Evolutionary conservation across 495 filamentous ascomycete genomes (phyloP).

Genomic region (Aspergillus leporis): DNA sequence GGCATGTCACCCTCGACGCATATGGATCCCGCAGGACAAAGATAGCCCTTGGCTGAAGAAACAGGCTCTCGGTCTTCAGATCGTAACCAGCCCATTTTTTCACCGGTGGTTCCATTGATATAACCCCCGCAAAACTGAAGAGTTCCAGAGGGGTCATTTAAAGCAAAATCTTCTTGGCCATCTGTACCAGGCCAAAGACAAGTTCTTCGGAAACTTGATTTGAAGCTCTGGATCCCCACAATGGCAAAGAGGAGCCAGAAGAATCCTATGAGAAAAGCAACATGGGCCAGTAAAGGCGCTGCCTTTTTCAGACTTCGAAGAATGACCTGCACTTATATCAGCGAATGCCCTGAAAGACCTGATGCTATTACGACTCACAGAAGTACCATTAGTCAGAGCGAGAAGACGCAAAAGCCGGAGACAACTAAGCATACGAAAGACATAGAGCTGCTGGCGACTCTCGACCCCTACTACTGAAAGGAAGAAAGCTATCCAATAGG

Average conservation of each 20-base stretch:
- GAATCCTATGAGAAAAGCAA: constrained; percentile 94
- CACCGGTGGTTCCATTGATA: constrained; percentile 58
- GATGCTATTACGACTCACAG: constrained; percentile 47
- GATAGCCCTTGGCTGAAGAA: constrained; percentile 75
- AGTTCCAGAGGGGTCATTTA: constrained; percentile 49
- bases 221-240: constrained; percentile 95
- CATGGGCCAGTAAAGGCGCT: constrained; percentile 88
- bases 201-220: constrained; percentile 82
- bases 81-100: constrained; percentile 65
- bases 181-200: constrained; percentile 80
- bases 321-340: constrained; percentile 62
- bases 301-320: constrained; percentile 94
- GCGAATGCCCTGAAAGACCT: not conserved
- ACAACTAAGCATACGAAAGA: constrained; percentile 96
- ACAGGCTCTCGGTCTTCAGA: constrained; percentile 39
- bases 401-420: constrained; percentile 88
- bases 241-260: constrained; percentile 99
- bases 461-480: constrained; percentile 70
- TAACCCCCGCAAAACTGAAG: constrained; percentile 88
- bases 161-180: constrained; percentile 37
- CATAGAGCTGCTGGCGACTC: constrained; percentile 66
- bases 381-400: constrained; percentile 85
- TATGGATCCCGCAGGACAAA: constrained; percentile 79
- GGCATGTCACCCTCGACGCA: constrained; percentile 82
- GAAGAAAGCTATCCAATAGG: constrained; percentile 87